Percentiles rank a stretch among this genome's conserved stretches.
Conservation (phyloP, 2,329 filamentous ascomycete genomes). For the Fusarium nurragi region DNA sequence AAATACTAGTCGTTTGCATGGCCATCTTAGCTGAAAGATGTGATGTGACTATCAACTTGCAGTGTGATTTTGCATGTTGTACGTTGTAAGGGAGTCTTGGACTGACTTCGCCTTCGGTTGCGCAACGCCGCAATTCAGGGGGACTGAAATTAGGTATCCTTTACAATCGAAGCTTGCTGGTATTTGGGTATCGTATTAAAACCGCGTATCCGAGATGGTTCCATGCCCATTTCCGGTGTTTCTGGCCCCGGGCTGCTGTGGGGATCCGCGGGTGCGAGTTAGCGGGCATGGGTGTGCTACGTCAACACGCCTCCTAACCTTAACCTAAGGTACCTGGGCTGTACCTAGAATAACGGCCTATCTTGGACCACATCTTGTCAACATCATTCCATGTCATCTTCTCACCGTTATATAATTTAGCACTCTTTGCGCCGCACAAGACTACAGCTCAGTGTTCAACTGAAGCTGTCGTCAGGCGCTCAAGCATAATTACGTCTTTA, state of each 20-base stretch:
- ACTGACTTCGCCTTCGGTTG: neutral
- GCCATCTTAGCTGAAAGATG: conserved; percentile 5
- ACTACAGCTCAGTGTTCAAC: conserved; percentile 40
- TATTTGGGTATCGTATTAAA: conserved; percentile 2
- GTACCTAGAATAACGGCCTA: conserved; percentile 16
- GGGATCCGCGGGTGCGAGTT: conserved; percentile 12
- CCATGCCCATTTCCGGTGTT: conserved; percentile 16
- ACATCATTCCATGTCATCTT: conserved; percentile 39
- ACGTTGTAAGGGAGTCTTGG: neutral
- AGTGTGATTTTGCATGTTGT: neutral
- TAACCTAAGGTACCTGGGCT: neutral
- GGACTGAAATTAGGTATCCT: neutral
- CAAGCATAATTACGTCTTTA: conserved; percentile 22
- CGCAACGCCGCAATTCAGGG: neutral
- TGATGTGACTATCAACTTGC: conserved; percentile 1
- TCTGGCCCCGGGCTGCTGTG: conserved; percentile 11
- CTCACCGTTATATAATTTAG: conserved; percentile 29
- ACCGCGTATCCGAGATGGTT: conserved; percentile 17
- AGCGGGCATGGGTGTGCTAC: conserved; percentile 24
- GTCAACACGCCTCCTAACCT: conserved; percentile 13
- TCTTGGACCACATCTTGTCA: conserved; percentile 31
- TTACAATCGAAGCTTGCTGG: conserved; percentile 10
- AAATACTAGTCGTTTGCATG: conserved; percentile 44
- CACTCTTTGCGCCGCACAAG: conserved; percentile 28
- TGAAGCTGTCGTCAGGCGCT: conserved; percentile 42